Evolutionary conservation across 1,284 basidiomycete genomes (phyloP).

Genomic region (Takashimella tepidaria): DNA sequence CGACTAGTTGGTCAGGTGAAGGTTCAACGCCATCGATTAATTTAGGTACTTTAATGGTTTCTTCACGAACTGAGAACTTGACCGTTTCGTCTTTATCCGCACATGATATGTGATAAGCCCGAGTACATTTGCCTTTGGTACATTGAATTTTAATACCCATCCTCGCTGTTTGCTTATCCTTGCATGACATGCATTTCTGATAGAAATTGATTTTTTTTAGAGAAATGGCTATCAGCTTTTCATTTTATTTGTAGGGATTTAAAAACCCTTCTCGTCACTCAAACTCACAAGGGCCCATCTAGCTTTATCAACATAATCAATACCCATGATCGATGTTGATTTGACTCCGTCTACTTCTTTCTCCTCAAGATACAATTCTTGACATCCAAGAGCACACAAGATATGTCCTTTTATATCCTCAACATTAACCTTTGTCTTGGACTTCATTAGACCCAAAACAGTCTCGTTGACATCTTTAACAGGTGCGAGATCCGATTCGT

Average conservation of each 20-base stretch:
- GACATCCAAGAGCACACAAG: slow-evolving; percentile 68
- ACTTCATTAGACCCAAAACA: slow-evolving; percentile 22
- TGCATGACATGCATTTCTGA: slow-evolving; percentile 83
- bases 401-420: slow-evolving; percentile 51
- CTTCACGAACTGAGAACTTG: slow-evolving; percentile 17
- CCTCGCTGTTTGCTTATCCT: slow-evolving; percentile 59
- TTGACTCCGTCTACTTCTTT: slow-evolving; percentile 41
- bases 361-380: slow-evolving; percentile 79
- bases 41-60: slow-evolving; percentile 21
- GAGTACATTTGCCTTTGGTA: slow-evolving; percentile 81
- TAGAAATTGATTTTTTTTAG: too few species aligned
- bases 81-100: slow-evolving; percentile 51
- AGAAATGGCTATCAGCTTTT: too few species aligned
- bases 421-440: background rate
- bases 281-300: slow-evolving; percentile 77
- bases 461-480: slow-evolving; percentile 45
- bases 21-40: slow-evolving; percentile 64
- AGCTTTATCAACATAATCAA: slow-evolving; percentile 77
- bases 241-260: too few species aligned
- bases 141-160: slow-evolving; percentile 92
- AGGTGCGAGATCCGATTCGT: slow-evolving; percentile 56
- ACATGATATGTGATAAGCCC: slow-evolving; percentile 90
- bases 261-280: background rate
- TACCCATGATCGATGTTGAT: slow-evolving; percentile 59
- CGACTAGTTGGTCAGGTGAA: slow-evolving; percentile 48